Evolutionary conservation across 768 basidiomycete genomes (phyloP).

Genomic region (Gyrodon lividus): DNA sequence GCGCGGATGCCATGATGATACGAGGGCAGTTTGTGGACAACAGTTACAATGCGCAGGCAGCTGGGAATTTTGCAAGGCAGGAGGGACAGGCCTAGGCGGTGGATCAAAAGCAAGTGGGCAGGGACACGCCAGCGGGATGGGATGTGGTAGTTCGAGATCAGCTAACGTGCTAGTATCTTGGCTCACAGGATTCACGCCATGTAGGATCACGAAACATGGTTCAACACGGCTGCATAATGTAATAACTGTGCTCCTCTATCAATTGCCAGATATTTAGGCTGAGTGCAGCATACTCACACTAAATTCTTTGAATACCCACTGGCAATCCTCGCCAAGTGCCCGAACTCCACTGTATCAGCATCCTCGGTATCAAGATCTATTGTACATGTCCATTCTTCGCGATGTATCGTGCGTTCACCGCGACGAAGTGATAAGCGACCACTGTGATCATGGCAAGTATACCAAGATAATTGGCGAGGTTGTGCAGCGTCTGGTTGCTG

Average conservation of each 20-base stretch:
- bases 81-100: slow-evolving; percentile 17
- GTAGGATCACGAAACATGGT: background rate
- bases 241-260: background rate
- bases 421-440: slow-evolving; percentile 86
- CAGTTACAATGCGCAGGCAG: background rate
- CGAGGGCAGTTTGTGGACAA: slow-evolving; percentile 13
- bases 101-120: slow-evolving; percentile 7
- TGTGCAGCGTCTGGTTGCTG: slow-evolving; percentile 74
- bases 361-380: background rate
- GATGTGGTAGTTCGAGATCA: too few species aligned
- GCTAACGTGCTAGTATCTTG: background rate
- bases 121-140: too few species aligned
- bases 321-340: background rate
- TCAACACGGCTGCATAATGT: background rate
- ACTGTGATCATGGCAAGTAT: slow-evolving; percentile 84
- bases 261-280: background rate
- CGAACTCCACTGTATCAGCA: background rate
- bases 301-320: background rate
- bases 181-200: background rate
- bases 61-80: background rate
- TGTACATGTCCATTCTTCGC: slow-evolving; percentile 27
- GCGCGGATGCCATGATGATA: slow-evolving; percentile 11
- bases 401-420: slow-evolving; percentile 69
- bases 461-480: slow-evolving; percentile 81
- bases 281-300: background rate